Base-by-base conservation (phyloP, 495 filamentous ascomycete species). In the Tuber aestivum region DNA sequence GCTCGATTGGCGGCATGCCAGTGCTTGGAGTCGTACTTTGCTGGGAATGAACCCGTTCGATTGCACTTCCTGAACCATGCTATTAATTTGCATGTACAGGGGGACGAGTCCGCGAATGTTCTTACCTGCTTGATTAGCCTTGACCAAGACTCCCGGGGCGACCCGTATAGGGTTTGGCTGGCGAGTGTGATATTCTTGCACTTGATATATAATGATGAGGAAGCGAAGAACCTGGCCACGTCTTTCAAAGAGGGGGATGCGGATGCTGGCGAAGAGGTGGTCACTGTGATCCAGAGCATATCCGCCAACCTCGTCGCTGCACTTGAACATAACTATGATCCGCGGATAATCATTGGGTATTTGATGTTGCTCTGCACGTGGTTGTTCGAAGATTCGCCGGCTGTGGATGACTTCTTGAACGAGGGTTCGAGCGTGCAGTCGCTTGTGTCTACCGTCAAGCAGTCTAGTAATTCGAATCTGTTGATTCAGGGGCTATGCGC, bases 101-200 rank as follows among this genome's bases (percentile, higher is more conserved):
- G 92, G 40, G 89, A 91, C 44, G 91, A 93, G 76, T 92, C 93
- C 1, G 92, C 94, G n/a, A 99, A 99, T 83, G 92, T 95, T 32
- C 83, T 99, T 42, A 93, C 92, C 41, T 92, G 93, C 9, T 86
- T 99, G 41, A 87, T 97, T 27, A 76, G 83, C 32, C 78, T 68
- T 84, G 87, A 78, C 89, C 89, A 40, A 81, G 35, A 84, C 86
- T 40, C 86, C 87, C 70, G 86, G 87, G 82, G 87, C 78, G 94
- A 98, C 83, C 94, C 94, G 1, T 97, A 98, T 85, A 89, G 93
- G 77, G 87, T 90, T 70, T 98, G 94, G 93, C 93, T 97, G 84
- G 95, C 96, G 10, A 89, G 92, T 75, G 90, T 94, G n/a, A 87
- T 98, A 75, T 88, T 97, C 83, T 91, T 96, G 78, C 94, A 98